Conservation (phyloP, 345 rosid genomes). For the Viola odorata region DNA sequence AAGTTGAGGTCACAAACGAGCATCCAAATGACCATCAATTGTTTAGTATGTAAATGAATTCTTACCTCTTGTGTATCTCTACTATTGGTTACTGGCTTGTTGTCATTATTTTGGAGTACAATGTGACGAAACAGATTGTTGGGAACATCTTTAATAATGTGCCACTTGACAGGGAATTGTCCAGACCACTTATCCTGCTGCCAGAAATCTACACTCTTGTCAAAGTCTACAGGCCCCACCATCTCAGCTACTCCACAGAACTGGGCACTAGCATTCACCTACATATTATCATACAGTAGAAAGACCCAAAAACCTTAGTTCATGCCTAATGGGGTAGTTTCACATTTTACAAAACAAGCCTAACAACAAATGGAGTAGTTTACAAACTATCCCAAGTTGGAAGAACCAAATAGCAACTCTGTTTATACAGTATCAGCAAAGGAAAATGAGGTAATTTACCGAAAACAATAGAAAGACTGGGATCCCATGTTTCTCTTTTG, state of each 20-base stretch:
- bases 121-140: conserved; percentile 85
- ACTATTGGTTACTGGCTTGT: conserved; percentile 93
- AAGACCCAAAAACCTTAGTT: neutral
- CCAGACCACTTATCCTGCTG: conserved; percentile 97
- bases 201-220: conserved; percentile 85
- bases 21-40: conserved; percentile 5
- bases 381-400: neutral
- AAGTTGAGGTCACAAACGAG: neutral
- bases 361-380: neutral
- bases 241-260: conserved; percentile 95
- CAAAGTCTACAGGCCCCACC: conserved; percentile 88
- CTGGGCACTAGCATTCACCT: conserved; percentile 94
- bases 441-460: conserved; percentile 31
- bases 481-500: conserved; percentile 54
- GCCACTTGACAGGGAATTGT: conserved; percentile 90
- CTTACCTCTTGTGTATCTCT: conserved; percentile 89
- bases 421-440: too few species aligned
- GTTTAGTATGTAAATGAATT: conserved; percentile 1
- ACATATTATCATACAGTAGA: conserved; percentile 12
- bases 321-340: too few species aligned
- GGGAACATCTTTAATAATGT: conserved; percentile 81
- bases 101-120: conserved; percentile 71
- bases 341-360: neutral
- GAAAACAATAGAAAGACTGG: conserved; percentile 79
- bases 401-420: neutral